Conservation (phyloP, 345 rosid species). For the Hypericum perforatum region DNA sequence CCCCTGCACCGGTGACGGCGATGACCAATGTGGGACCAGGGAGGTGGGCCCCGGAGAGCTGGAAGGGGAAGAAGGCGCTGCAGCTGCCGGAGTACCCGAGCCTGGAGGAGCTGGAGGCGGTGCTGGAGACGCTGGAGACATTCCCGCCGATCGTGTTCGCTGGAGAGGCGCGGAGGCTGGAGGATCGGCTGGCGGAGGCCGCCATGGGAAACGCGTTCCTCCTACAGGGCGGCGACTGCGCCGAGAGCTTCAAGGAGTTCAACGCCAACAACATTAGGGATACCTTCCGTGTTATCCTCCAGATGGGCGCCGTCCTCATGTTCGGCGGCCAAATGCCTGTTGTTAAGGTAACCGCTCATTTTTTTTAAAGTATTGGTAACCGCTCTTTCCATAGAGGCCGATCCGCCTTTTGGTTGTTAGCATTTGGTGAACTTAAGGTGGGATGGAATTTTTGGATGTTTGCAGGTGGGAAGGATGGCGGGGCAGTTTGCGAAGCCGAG, state of each 20-base stretch:
- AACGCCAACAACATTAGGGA: conserved; percentile 21
- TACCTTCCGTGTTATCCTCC: conserved; percentile 22
- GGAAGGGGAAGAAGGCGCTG: conserved; percentile 19
- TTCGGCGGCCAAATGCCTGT: conserved; percentile 27
- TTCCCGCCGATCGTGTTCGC: conserved; percentile 26
- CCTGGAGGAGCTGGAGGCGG: conserved; percentile 14
- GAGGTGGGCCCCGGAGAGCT: conserved; percentile 20
- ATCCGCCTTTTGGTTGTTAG: neutral
- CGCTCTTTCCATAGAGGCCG: neutral
- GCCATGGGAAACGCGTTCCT: conserved; percentile 22
- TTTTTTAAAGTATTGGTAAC: neutral
- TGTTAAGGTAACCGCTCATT: conserved; percentile 10
- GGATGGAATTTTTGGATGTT: neutral
- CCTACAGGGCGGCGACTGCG: conserved; percentile 22
- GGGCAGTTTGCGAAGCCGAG: conserved; percentile 27
- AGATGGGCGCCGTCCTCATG: conserved; percentile 23
- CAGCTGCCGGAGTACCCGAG: conserved; percentile 21
- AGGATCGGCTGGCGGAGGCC: conserved; percentile 20
- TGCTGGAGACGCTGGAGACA: conserved; percentile 15
- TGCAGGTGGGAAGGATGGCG: conserved; percentile 24
- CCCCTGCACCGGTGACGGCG: neutral
- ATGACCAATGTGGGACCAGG: conserved; percentile 8
- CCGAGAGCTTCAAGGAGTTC: conserved; percentile 25
- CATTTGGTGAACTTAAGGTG: too few species aligned
- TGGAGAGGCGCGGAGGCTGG: conserved; percentile 21